Percentiles rank a stretch among this genome's conserved stretches.
Evolutionary conservation across 352 stramenopile species (phyloP).

Genomic region (Phytopythium aichiense): DNA sequence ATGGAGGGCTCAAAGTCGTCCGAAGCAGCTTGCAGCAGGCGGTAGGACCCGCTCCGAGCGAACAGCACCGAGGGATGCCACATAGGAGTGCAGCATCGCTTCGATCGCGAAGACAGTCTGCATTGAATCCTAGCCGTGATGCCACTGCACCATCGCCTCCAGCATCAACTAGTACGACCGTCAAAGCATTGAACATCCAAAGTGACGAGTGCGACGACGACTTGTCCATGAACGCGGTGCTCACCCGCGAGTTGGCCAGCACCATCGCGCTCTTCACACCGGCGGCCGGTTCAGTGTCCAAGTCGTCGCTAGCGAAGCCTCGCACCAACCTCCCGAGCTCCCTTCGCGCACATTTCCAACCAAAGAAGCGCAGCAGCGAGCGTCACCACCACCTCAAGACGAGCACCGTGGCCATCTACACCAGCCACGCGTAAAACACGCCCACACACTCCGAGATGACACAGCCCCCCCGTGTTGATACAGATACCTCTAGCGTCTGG

Average conservation of each 20-base stretch:
- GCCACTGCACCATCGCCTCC: not conserved
- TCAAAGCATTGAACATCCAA: too few species aligned
- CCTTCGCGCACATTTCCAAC: not conserved
- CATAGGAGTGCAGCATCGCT: not conserved
- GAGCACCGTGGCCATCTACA: conserved; percentile 5
- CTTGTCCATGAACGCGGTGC: conserved; percentile 11
- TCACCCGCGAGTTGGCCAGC: conserved; percentile 13
- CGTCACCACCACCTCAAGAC: conserved; percentile 1
- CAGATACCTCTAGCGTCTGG: conserved; percentile 14
- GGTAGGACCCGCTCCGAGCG: not conserved
- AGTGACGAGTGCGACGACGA: conserved; percentile 8
- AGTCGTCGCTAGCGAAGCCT: not conserved
- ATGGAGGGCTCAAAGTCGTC: not conserved
- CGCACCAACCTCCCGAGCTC: not conserved
- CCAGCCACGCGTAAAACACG: not conserved
- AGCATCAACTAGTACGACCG: too few species aligned
- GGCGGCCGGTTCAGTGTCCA: not conserved
- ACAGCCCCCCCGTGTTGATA: not conserved
- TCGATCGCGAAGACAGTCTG: not conserved
- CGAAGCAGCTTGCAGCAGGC: not conserved
- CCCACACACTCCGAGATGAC: too few species aligned
- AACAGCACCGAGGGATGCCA: not conserved
- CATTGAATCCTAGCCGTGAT: not conserved
- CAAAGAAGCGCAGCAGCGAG: not conserved
- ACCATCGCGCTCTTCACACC: not conserved